Evolutionary conservation across 1,139 yeast genomes (phyloP).

Genomic region (Geotrichum fermentans): DNA sequence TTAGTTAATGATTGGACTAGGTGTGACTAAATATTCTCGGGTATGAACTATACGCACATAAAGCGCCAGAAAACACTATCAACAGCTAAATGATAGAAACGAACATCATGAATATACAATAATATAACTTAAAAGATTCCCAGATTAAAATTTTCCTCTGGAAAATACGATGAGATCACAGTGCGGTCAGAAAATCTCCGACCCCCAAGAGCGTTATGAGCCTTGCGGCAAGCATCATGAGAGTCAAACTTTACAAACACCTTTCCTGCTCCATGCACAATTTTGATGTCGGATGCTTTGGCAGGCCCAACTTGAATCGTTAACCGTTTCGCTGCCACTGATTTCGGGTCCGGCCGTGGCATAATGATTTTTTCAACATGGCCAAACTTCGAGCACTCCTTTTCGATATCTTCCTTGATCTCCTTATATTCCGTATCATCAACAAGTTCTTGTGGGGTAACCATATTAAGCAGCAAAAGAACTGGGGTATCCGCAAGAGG

Average conservation of each 20-base stretch:
- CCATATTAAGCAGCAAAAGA: conserved; percentile 59
- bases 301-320: conserved; percentile 32
- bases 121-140: conserved; percentile 30
- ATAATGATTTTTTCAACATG: conserved; percentile 51
- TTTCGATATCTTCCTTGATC: conserved; percentile 48
- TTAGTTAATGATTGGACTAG: conserved; percentile 5
- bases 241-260: conserved; percentile 62
- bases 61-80: neutral
- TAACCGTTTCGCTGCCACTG: conserved; percentile 29
- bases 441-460: conserved; percentile 59
- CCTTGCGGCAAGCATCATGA: conserved; percentile 50
- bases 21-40: neutral
- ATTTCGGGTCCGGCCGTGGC: conserved; percentile 61
- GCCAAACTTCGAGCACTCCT: conserved; percentile 53
- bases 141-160: conserved; percentile 48
- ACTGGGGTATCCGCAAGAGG: conserved; percentile 42
- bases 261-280: conserved; percentile 63
- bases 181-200: conserved; percentile 64
- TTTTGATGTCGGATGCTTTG: conserved; percentile 6
- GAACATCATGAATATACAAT: neutral
- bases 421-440: conserved; percentile 50
- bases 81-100: neutral
- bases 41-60: neutral
- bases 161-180: conserved; percentile 59
- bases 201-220: conserved; percentile 64